These are phyloP conservation scores for Septoria petroselini DNA, from an alignment of 2,329 filamentous ascomycete genomes.

Conservation along the genomic window DNA sequence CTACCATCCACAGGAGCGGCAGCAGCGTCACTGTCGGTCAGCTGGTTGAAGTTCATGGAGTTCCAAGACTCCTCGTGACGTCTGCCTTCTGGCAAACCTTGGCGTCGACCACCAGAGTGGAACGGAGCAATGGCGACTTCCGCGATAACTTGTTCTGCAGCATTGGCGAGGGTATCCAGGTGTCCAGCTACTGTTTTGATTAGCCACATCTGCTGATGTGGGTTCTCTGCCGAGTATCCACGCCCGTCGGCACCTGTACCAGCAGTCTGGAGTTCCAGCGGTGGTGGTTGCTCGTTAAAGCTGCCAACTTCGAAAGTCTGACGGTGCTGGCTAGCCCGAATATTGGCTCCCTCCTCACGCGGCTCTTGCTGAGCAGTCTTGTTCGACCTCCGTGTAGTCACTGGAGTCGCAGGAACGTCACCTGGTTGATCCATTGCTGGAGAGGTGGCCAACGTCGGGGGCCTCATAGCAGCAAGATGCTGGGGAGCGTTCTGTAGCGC, in stretches of 20 bases:
- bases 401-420: constrained; percentile 2
- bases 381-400: constrained; percentile 3
- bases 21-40: constrained; percentile 1
- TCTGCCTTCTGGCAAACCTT: neutral
- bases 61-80: neutral
- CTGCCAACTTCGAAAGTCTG: neutral
- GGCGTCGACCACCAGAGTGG: neutral
- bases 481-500: neutral
- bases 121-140: neutral
- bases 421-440: neutral
- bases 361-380: neutral
- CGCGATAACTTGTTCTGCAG: constrained; percentile 1
- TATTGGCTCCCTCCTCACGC: too few relatives aligned
- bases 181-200: constrained; percentile 1
- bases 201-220: constrained; percentile 4
- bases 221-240: neutral
- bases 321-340: neutral
- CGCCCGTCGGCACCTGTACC: too few relatives aligned
- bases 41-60: constrained; percentile 10
- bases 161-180: constrained; percentile 5
- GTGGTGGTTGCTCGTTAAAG: neutral
- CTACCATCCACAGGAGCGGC: neutral
- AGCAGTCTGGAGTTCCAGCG: neutral
- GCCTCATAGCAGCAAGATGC: neutral
- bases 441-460: neutral